phyloP scores from a whole-genome alignment of 2,329 filamentous ascomycete genomes.

The Coniella vitis region DNA sequence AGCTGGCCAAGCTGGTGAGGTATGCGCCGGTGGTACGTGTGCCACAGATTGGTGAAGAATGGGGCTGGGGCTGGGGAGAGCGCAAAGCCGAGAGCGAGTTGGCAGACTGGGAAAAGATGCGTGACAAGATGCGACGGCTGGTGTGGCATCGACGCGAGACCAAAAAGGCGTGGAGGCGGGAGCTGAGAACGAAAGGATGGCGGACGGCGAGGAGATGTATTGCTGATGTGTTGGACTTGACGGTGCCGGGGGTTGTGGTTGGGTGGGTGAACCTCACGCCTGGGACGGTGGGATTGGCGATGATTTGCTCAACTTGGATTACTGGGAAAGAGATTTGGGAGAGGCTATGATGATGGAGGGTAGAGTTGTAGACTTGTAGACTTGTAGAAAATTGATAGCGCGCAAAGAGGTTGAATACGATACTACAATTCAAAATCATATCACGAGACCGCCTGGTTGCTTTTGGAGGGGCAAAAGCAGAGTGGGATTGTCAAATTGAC shows the following conservation, averaged over 20 bases:
- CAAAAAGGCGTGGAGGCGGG: conserved; percentile 24
- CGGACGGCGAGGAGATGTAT: conserved; percentile 41
- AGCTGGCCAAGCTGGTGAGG: conserved; percentile 32
- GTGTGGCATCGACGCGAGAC: conserved; percentile 28
- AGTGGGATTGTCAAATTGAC: too few relatives aligned
- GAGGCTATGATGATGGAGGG: conserved; percentile 28
- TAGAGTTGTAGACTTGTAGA: not conserved
- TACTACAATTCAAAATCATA: too few relatives aligned
- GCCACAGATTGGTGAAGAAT: conserved; percentile 25
- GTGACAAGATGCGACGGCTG: conserved; percentile 28
- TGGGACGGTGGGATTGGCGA: conserved; percentile 48
- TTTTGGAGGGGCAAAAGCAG: too few relatives aligned
- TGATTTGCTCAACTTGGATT: conserved; percentile 56
- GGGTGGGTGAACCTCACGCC: conserved; percentile 51
- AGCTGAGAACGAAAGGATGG: conserved; percentile 24
- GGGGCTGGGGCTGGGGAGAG: conserved; percentile 23
- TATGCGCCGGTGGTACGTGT: conserved; percentile 25
- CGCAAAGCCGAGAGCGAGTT: conserved; percentile 19
- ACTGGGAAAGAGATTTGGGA: conserved; percentile 58
- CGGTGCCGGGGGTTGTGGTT: conserved; percentile 52
- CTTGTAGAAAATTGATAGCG: not conserved
- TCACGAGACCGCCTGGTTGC: too few relatives aligned
- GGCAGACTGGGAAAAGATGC: conserved; percentile 24
- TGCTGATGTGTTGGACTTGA: conserved; percentile 54
- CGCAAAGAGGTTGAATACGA: too few relatives aligned